Conservation (phyloP, 2,329 filamentous ascomycete species). For the Onygena corvina region DNA sequence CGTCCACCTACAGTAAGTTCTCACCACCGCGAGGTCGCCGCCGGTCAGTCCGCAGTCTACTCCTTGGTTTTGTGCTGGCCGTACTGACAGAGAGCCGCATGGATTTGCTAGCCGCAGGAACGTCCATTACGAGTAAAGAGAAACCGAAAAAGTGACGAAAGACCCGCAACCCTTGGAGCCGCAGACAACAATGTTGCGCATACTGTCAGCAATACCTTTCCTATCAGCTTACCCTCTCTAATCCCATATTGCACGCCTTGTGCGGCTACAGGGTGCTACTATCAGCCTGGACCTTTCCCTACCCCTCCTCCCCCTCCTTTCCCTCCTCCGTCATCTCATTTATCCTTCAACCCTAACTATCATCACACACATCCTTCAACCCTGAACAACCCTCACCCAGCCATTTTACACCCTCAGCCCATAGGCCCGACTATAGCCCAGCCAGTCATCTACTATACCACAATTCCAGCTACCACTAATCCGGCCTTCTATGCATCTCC, state of each 20-base stretch:
- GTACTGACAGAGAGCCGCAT: background rate
- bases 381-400: too few species aligned
- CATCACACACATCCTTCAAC: too few species aligned
- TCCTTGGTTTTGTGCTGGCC: background rate
- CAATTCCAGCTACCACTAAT: constrained; percentile 8
- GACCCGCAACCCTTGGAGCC: constrained; percentile 18
- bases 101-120: constrained; percentile 32
- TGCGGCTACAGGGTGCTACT: background rate
- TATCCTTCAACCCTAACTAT: background rate
- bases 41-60: background rate
- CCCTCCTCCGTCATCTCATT: constrained; percentile 17
- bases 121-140: constrained; percentile 36
- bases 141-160: constrained; percentile 29
- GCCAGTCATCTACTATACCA: background rate
- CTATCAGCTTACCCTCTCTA: constrained; percentile 15
- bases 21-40: background rate
- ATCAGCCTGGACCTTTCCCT: constrained; percentile 11
- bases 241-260: background rate
- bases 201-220: constrained; percentile 20
- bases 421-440: background rate
- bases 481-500: constrained; percentile 5
- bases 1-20: constrained; percentile 32
- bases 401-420: too few species aligned
- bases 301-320: constrained; percentile 24
- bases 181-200: constrained; percentile 18